These are phyloP conservation scores for Cutaneotrichosporon dermatis DNA, from an alignment of 1,284 basidiomycete species.

Conservation along the genomic window DNA sequence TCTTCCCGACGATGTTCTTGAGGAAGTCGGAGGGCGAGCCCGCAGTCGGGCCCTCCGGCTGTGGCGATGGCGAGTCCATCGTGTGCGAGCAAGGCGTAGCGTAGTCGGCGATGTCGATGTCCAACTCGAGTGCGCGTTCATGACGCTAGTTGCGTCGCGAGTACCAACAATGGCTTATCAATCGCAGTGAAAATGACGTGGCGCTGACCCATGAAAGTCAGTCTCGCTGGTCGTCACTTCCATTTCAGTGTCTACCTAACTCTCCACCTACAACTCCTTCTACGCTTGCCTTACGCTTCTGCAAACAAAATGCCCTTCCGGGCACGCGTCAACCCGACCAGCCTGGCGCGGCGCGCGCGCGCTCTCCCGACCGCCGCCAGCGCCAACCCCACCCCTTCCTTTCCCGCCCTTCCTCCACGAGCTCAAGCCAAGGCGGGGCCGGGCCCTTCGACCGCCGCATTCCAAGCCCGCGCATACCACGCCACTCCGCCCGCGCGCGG, in stretches of 20 bases:
- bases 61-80: constrained; percentile 36
- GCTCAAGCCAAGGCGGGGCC: neutral
- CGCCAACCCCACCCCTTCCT: neutral
- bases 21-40: constrained; percentile 86
- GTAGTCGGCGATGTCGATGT: neutral
- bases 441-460: neutral
- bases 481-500: constrained; percentile 9
- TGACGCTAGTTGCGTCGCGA: neutral
- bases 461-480: constrained; percentile 13
- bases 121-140: neutral
- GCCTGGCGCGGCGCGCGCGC: neutral
- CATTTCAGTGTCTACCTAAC: too few species aligned
- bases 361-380: neutral
- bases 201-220: neutral
- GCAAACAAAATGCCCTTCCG: constrained; percentile 13
- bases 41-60: constrained; percentile 31
- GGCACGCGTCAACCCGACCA: constrained; percentile 5
- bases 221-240: too few species aligned
- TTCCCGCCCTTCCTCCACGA: too few species aligned
- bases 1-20: constrained; percentile 91
- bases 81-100: neutral
- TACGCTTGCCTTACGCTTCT: too few species aligned
- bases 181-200: neutral
- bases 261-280: too few species aligned
- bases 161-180: neutral